Percentiles rank a stretch among this genome's conserved stretches.
These are phyloP conservation scores for Acmispon strigosus DNA, from an alignment of 306 rosid genomes.

Conservation along the genomic window DNA sequence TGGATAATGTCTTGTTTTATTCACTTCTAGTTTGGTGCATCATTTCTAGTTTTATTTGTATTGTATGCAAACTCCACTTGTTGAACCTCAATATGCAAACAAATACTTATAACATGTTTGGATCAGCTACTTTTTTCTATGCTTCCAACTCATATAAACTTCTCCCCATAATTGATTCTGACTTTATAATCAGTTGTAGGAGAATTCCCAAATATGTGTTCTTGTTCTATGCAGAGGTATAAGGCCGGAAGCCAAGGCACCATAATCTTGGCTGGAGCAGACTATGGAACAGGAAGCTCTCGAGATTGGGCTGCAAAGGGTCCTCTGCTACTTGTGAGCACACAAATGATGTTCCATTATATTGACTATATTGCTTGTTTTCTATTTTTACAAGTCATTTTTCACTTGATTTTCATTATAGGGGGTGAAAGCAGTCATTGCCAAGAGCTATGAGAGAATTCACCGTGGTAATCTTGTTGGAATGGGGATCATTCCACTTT, in stretches of 20 bases:
- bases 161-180: too few relatives aligned
- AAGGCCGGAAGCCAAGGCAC: conserved; percentile 31
- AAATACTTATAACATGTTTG: too few relatives aligned
- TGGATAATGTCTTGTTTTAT: too few relatives aligned
- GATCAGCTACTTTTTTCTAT: too few relatives aligned
- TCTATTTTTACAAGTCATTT: background rate
- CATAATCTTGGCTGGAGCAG: conserved; percentile 37
- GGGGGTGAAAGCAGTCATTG: conserved; percentile 47
- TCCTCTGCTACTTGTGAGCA: conserved; percentile 34
- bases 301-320: conserved; percentile 50
- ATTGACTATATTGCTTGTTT: background rate
- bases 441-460: conserved; percentile 43
- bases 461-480: conserved; percentile 30
- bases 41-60: too few relatives aligned
- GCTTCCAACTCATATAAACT: too few relatives aligned
- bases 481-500: conserved; percentile 35
- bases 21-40: too few relatives aligned
- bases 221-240: conserved; percentile 22
- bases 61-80: too few relatives aligned
- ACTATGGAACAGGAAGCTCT: conserved; percentile 42
- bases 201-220: too few relatives aligned
- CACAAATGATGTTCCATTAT: background rate
- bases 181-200: too few relatives aligned
- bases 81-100: too few relatives aligned
- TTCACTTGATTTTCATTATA: background rate